Conservation (phyloP, 805 yeast genomes). For the Metschnikowia vanudenii region DNA sequence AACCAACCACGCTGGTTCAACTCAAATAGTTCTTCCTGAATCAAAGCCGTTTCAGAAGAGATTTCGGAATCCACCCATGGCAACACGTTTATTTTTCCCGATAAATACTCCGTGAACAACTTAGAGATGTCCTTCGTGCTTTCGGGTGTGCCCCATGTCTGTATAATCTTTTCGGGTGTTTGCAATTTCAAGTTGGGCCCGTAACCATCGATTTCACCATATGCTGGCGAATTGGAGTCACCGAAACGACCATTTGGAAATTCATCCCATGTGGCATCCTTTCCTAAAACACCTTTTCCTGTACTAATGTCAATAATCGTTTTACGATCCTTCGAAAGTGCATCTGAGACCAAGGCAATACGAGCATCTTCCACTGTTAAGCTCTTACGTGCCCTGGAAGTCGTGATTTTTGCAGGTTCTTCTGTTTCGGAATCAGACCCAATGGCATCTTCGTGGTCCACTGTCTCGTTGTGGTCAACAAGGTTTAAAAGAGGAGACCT, state of each 20-base stretch:
- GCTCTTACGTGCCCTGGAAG: slow-evolving; percentile 22
- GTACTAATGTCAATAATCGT: slow-evolving; percentile 73
- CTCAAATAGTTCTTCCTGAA: slow-evolving; percentile 85
- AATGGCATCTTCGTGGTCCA: slow-evolving; percentile 31
- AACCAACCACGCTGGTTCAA: slow-evolving; percentile 73
- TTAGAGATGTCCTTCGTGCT: slow-evolving; percentile 56
- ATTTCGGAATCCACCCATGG: slow-evolving; percentile 93
- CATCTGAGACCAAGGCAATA: slow-evolving; percentile 25
- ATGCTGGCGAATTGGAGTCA: slow-evolving; percentile 93
- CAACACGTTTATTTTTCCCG: slow-evolving; percentile 68
- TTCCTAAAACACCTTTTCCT: slow-evolving; percentile 80
- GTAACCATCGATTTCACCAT: slow-evolving; percentile 97
- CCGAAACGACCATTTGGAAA: slow-evolving; percentile 95
- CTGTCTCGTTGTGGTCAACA: slow-evolving; percentile 30
- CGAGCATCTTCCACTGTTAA: slow-evolving; percentile 36
- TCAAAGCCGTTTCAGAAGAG: slow-evolving; percentile 85
- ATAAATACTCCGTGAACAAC: slow-evolving; percentile 69
- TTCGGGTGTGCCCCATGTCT: slow-evolving; percentile 79
- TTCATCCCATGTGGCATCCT: slow-evolving; percentile 96
- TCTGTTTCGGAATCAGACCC: slow-evolving; percentile 41
- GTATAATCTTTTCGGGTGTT: slow-evolving; percentile 57
- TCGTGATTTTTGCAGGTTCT: slow-evolving; percentile 18
- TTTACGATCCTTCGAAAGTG: slow-evolving; percentile 41
- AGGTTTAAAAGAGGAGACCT: slow-evolving; percentile 51
- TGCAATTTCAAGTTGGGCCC: slow-evolving; percentile 86